phyloP scores from a whole-genome alignment of 140 eudicot species.

The Stevia rebaudiana region DNA sequence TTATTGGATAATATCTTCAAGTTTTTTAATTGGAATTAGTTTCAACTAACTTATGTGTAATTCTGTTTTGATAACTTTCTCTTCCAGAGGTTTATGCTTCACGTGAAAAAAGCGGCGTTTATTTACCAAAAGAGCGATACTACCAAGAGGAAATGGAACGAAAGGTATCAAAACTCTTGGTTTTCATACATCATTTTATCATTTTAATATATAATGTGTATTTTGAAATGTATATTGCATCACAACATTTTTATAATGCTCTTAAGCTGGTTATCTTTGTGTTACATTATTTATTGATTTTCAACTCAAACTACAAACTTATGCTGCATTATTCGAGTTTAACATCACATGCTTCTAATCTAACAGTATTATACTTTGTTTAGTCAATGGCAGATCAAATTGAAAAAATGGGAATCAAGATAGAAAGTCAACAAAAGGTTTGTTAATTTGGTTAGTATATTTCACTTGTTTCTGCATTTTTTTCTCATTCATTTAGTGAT shows the following conservation, averaged over 20 bases:
- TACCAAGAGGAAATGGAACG: slow-evolving; percentile 91
- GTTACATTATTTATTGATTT: not conserved
- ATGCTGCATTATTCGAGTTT: not conserved
- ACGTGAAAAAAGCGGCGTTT: slow-evolving; percentile 93
- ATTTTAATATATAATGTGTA: not conserved
- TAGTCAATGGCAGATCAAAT: slow-evolving; percentile 96
- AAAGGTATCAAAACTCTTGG: slow-evolving; percentile 47
- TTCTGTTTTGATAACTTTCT: not conserved
- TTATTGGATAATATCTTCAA: not conserved
- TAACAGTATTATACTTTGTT: not conserved
- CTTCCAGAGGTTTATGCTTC: slow-evolving; percentile 82
- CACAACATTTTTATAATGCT: not conserved
- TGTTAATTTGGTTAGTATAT: not conserved
- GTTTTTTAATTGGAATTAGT: not conserved
- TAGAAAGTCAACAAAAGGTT: slow-evolving; percentile 85
- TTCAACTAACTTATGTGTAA: not conserved
- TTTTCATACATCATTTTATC: slow-evolving; percentile 6
- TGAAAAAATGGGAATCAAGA: slow-evolving; percentile 71
- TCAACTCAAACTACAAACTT: not conserved
- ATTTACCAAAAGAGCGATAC: slow-evolving; percentile 93
- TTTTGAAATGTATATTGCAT: not conserved
- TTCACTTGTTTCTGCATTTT: not conserved
- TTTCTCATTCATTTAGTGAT: slow-evolving; percentile 9
- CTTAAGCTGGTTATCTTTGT: not conserved
- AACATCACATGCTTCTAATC: slow-evolving; percentile 1